A percentile compares a stretch with the other conserved stretches of the same genome.
Evolutionary conservation across 129 eudicot species (phyloP).

Genomic region (Pittosporum tobira): DNA sequence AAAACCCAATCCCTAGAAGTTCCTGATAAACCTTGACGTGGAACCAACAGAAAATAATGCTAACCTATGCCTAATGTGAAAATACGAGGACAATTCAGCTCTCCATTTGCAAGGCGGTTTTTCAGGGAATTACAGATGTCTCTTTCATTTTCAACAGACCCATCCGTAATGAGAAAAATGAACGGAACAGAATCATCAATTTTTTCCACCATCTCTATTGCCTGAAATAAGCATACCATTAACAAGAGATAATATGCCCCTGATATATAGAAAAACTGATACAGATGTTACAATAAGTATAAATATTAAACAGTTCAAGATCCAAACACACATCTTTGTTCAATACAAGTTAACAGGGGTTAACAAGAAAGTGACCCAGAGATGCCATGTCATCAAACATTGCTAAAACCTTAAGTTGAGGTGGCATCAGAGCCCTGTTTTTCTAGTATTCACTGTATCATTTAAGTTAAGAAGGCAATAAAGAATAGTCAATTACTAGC

Average conservation of each 20-base stretch:
- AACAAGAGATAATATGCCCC: slow-evolving; percentile 2
- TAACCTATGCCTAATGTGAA: slow-evolving; percentile 89
- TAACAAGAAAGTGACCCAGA: background rate
- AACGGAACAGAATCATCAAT: slow-evolving; percentile 39
- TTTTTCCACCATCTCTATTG: slow-evolving; percentile 56
- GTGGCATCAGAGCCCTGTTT: background rate
- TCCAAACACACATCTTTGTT: no score
- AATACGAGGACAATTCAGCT: slow-evolving; percentile 47
- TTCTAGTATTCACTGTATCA: background rate
- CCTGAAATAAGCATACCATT: slow-evolving; percentile 33
- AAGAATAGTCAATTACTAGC: background rate
- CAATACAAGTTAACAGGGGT: no score
- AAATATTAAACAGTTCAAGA: background rate
- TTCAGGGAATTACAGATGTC: slow-evolving; percentile 56
- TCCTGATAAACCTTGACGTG: background rate
- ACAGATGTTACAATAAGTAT: background rate
- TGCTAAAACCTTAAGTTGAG: background rate
- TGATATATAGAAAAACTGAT: background rate
- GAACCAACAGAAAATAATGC: background rate
- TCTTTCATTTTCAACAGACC: slow-evolving; percentile 80
- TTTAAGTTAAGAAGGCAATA: background rate
- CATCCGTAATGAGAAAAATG: slow-evolving; percentile 78
- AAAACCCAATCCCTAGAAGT: background rate
- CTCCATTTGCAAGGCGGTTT: slow-evolving; percentile 34
- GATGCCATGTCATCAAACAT: background rate